phyloP scores from a whole-genome alignment of 305 asterid species.

The Fraxinus nigra region DNA sequence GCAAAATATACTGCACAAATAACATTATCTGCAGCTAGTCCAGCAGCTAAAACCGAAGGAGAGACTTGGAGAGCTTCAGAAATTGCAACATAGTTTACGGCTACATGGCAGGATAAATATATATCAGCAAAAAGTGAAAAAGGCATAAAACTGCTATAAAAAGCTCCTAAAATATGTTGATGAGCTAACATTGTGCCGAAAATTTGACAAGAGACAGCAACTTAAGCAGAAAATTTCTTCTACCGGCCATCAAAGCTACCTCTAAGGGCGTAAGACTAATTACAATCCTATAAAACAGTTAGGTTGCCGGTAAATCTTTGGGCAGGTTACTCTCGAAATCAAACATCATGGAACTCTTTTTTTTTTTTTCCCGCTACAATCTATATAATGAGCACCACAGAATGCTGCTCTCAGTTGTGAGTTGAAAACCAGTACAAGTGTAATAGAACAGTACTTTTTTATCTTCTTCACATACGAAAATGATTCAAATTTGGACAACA shows the following conservation, averaged over 20 bases:
- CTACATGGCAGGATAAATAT: constrained; percentile 34
- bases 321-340: neutral
- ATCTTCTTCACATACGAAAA: neutral
- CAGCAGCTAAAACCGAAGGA: constrained; percentile 85
- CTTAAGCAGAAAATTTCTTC: neutral
- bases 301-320: neutral
- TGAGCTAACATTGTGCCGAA: neutral
- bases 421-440: neutral
- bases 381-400: neutral
- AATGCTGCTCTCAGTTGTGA: neutral
- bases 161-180: neutral
- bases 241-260: neutral
- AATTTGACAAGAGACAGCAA: neutral
- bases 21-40: constrained; percentile 94
- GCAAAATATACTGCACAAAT: constrained; percentile 84
- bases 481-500: neutral
- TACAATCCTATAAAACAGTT: neutral
- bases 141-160: neutral
- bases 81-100: constrained; percentile 93
- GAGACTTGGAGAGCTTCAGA: constrained; percentile 77
- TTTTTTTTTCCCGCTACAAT: neutral
- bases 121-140: neutral
- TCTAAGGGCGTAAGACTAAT: neutral
- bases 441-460: neutral
- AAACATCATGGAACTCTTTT: neutral